Conservation (phyloP, 352 stramenopile species). For the Pythium rishiriense region DNA sequence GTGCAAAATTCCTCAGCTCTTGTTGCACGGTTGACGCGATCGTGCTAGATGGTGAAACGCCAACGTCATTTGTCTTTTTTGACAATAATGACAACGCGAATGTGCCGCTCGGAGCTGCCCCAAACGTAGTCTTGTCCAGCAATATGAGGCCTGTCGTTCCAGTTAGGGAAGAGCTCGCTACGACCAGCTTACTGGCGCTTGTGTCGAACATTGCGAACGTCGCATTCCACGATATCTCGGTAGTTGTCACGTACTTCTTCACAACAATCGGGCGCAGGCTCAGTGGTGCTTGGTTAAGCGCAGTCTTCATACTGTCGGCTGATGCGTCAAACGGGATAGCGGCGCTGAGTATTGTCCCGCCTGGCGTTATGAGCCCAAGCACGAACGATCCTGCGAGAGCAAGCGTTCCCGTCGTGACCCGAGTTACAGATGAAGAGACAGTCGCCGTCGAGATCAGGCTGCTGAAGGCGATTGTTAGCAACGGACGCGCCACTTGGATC, state of each 20-base stretch:
- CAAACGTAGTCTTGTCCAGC: conserved; percentile 22
- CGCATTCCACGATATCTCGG: conserved; percentile 33
- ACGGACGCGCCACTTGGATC: conserved; percentile 14
- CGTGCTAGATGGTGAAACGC: background rate
- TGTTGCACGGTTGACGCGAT: conserved; percentile 9
- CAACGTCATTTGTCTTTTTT: conserved; percentile 9
- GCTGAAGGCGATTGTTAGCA: conserved; percentile 24
- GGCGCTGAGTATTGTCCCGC: background rate
- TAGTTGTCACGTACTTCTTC: conserved; percentile 24
- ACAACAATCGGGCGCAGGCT: conserved; percentile 24
- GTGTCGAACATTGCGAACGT: conserved; percentile 39
- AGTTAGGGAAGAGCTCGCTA: conserved; percentile 24
- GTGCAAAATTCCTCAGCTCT: conserved; percentile 17
- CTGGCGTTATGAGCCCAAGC: conserved; percentile 22
- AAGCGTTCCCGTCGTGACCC: conserved; percentile 15
- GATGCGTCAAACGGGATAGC: conserved; percentile 22
- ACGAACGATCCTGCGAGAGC: conserved; percentile 29
- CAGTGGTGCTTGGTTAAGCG: conserved; percentile 18
- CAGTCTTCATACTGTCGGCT: conserved; percentile 11
- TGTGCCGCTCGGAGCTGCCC: conserved; percentile 20
- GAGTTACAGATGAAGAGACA: conserved; percentile 23
- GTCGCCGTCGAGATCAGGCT: conserved; percentile 19
- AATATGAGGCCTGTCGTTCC: conserved; percentile 30
- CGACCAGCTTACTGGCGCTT: conserved; percentile 14
- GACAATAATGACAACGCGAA: conserved; percentile 28